Evolutionary conservation across 2,329 filamentous ascomycete species (phyloP), one percentile per base, ranked within the genome.

Genomic region (Fusarium tupiense): DNA sequence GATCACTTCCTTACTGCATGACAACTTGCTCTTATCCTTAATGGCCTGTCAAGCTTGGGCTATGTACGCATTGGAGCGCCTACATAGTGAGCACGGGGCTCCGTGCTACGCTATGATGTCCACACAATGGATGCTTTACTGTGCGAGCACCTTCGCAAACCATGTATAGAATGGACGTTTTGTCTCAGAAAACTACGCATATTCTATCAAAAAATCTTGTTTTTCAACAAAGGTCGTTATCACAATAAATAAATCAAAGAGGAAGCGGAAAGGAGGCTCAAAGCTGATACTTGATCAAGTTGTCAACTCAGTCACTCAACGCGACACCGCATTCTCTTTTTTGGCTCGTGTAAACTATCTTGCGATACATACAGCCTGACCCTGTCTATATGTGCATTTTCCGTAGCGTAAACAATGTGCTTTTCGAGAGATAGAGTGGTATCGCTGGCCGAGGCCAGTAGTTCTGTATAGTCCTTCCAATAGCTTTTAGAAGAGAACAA

Each of bases 281-380:
- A 75, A 75, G 53, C 68, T 75, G 61, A 72, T 75, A 66, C 72
- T 62, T 60, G 44, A 63, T 65, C 40, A 72, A 68, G 72, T 65
- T 59, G 59, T 75, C 37, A 67, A 70, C 64, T 61, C 68, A 58
- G 67, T 60, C 64, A 58, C 67, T 64, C 66, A 61, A 60, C 47
- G 54, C 64, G 56, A 65, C 64, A 61, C 59, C 57, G 65, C 59
- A 73, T 68, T 68, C 69, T 71, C 56, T 75, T 73, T 72, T 73
- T 64, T 60, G 60, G 49, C 59, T 67, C 59, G 35, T 65, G 61
- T 65, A 69, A 66, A 60, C 47, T 67, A 67, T 74, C 74, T 77
- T 68, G 62, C 64, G 50, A 70, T 64, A 56, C 64, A 67, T 63
- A 29, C 61, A 72, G 58, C 60, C 76, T 35, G 57, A 24, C 63